Percentiles rank a stretch among this genome's conserved stretches.
Evolutionary conservation across 2,329 filamentous ascomycete species (phyloP).

Genomic region (Colletotrichum neosansevieriae): DNA sequence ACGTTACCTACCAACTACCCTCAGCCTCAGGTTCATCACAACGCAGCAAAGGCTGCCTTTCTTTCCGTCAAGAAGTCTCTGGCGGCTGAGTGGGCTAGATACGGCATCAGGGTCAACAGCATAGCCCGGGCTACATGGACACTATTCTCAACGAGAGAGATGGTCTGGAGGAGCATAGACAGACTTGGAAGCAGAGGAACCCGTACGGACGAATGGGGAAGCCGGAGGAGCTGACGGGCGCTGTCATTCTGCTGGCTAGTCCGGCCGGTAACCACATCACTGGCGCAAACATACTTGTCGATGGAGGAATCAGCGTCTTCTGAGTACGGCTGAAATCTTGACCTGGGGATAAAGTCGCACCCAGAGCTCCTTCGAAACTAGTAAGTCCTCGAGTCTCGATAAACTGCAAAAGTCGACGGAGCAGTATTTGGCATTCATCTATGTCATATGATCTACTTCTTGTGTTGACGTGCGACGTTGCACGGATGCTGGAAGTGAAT

Average conservation of each 20-base stretch:
- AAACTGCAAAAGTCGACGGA: no score
- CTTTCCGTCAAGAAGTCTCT: background rate
- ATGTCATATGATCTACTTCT: no score
- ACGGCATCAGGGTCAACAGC: background rate
- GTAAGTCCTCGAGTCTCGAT: no score
- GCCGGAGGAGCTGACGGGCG: conserved; percentile 72
- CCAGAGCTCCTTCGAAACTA: no score
- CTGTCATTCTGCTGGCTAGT: conserved; percentile 60
- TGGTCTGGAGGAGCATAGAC: conserved; percentile 64
- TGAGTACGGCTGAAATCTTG: background rate
- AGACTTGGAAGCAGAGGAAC: conserved; percentile 69
- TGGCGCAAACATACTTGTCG: background rate
- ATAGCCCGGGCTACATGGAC: conserved; percentile 15
- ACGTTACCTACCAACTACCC: background rate
- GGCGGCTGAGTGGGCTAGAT: background rate
- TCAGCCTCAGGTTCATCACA: background rate
- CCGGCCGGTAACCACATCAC: background rate
- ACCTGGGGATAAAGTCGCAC: no score
- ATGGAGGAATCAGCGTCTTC: conserved; percentile 8
- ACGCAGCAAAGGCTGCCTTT: background rate
- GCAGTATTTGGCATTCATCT: no score
- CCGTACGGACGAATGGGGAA: conserved; percentile 74
- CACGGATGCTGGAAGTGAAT: no score
- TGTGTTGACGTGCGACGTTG: no score
- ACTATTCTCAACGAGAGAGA: conserved; percentile 77